Conservation (phyloP, 106 monocot species). For the Dioscorea dumetorum region DNA sequence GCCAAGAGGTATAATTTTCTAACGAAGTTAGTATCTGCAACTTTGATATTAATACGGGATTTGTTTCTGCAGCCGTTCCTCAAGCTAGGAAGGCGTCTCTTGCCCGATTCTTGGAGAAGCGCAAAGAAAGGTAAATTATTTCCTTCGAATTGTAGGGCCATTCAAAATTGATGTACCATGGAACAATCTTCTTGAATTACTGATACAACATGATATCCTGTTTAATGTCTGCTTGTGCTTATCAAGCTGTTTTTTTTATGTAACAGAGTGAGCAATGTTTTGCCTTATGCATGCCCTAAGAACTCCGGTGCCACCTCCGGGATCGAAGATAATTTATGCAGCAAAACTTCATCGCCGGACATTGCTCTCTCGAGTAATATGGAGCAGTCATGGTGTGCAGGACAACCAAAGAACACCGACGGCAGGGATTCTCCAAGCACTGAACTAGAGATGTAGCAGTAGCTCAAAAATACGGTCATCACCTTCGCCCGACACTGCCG, state of each 20-base stretch:
- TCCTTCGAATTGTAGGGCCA: not conserved
- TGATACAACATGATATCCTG: too few relatives aligned
- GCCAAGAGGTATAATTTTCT: conserved; percentile 29
- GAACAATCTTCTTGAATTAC: too few relatives aligned
- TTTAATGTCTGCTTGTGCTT: not conserved
- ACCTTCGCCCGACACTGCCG: too few relatives aligned
- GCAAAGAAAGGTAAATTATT: conserved; percentile 67
- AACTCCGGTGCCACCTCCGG: conserved; percentile 10
- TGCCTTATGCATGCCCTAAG: conserved; percentile 24
- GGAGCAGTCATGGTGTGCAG: conserved; percentile 12
- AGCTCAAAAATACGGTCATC: not conserved
- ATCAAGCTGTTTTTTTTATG: not conserved
- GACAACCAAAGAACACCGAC: conserved; percentile 17
- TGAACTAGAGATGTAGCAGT: conserved; percentile 20
- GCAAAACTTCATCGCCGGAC: conserved; percentile 23
- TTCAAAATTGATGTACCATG: too few relatives aligned
- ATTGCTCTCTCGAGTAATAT: conserved; percentile 23
- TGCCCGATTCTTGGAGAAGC: conserved; percentile 85
- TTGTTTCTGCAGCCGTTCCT: conserved; percentile 62
- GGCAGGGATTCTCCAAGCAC: conserved; percentile 18
- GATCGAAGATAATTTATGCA: conserved; percentile 2
- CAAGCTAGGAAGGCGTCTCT: conserved; percentile 83
- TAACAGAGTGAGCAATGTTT: conserved; percentile 19
- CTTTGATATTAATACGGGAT: not conserved
- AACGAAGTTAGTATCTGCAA: not conserved